These are phyloP conservation scores for Sphaerulina populicola DNA, from an alignment of 2,329 filamentous ascomycete genomes.

Conservation along the genomic window DNA sequence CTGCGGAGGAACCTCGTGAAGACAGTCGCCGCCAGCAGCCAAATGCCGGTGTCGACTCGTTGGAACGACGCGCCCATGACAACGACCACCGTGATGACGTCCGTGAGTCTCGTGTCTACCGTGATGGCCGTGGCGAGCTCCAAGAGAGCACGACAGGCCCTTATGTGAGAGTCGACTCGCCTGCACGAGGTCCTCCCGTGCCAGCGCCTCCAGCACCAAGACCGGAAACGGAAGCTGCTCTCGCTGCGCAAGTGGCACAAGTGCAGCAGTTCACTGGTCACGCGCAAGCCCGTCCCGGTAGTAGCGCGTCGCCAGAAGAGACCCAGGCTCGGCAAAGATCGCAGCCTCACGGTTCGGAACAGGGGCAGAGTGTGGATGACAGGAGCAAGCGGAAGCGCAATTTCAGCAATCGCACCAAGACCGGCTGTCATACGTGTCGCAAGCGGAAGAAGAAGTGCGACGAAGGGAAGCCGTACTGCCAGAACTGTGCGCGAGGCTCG, in stretches of 20 bases:
- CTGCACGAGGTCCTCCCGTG: slow-evolving; percentile 6
- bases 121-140: slow-evolving; percentile 3
- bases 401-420: slow-evolving; percentile 94
- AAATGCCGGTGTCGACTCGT: slow-evolving; percentile 12
- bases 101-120: background rate
- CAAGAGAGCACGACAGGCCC: background rate
- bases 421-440: slow-evolving; percentile 85
- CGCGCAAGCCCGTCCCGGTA: background rate
- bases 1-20: slow-evolving; percentile 6
- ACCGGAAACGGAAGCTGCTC: slow-evolving; percentile 32
- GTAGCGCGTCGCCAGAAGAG: slow-evolving; percentile 30
- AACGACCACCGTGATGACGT: background rate
- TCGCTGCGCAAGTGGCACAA: slow-evolving; percentile 47
- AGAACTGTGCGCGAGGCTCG: slow-evolving; percentile 81
- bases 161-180: slow-evolving; percentile 14
- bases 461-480: slow-evolving; percentile 83
- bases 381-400: slow-evolving; percentile 63
- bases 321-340: slow-evolving; percentile 32
- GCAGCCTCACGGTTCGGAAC: slow-evolving; percentile 24
- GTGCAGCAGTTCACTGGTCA: slow-evolving; percentile 35
- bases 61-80: slow-evolving; percentile 19
- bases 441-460: slow-evolving; percentile 97
- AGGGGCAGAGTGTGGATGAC: slow-evolving; percentile 18
- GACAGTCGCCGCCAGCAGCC: slow-evolving; percentile 1
- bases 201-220: slow-evolving; percentile 19